Percentiles rank a stretch among this genome's conserved stretches.
Evolutionary conservation across 1,139 yeast species (phyloP).

Genomic region (Nakaseomyces glabratus): DNA sequence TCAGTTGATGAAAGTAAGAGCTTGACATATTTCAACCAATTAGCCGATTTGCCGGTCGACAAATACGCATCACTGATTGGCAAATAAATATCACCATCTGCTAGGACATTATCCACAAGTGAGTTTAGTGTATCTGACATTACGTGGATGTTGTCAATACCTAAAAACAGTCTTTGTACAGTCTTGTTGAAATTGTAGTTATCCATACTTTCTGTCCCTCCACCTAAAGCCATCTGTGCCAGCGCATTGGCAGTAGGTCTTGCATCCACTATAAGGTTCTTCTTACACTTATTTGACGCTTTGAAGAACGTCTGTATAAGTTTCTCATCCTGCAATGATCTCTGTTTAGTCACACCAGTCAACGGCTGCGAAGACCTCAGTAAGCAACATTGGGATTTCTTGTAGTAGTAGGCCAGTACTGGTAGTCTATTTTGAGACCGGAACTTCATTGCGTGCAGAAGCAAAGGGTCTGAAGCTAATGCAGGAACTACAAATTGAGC

Average conservation of each 20-base stretch:
- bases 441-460: constrained; percentile 75
- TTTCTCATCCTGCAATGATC: constrained; percentile 88
- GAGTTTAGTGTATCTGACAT: constrained; percentile 77
- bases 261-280: constrained; percentile 78
- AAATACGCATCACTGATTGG: constrained; percentile 33
- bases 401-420: constrained; percentile 66
- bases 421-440: constrained; percentile 84
- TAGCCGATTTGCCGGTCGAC: constrained; percentile 39
- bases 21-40: constrained; percentile 71
- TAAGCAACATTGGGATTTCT: constrained; percentile 65
- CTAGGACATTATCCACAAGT: constrained; percentile 53
- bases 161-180: constrained; percentile 66
- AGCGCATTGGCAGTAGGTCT: constrained; percentile 90
- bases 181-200: constrained; percentile 45
- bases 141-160: constrained; percentile 91
- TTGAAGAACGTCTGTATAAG: constrained; percentile 62
- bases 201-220: constrained; percentile 91
- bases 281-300: constrained; percentile 26
- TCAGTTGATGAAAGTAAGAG: constrained; percentile 70
- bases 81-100: constrained; percentile 49
- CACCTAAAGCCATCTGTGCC: constrained; percentile 96
- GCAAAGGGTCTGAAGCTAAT: constrained; percentile 67
- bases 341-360: constrained; percentile 78
- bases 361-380: constrained; percentile 90
- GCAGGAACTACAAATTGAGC: constrained; percentile 56